Evolutionary conservation across 2,329 filamentous ascomycete species (phyloP), one percentile per base, ranked within the genome.

Genomic region (Xylariaceae sp.): DNA sequence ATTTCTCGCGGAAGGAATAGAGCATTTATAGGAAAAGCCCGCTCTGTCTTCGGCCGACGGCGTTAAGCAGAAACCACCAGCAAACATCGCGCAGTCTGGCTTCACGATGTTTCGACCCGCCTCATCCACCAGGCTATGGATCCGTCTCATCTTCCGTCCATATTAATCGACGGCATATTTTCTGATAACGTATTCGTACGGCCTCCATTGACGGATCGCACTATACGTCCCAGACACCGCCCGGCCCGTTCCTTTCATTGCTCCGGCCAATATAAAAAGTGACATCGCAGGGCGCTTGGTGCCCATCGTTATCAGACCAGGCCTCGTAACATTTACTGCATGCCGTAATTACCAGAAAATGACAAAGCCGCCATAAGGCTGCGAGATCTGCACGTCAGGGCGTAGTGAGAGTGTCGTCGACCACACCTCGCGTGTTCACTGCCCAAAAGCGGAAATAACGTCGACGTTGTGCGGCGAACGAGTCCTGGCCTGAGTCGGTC

Each of bases 371-470:
- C 10, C 41, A 45, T 45, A 15, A 45, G 41, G 41, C 13, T 45
- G 41, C 13, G 11, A 45, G 13, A 4, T n/a, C 41, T 45, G 41
- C 41, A 6, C 13, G 11, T 45, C 10, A 15, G 18, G 18, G 23
- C 23, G 8, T 5, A 30, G 23, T 5, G 23, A 30, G 23, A 1
- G 23, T 5, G 5, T 30, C 23, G 23, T 30, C 23, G 23, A 4
- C 23, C 23, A 30, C 23, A 30, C 41, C 10, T 13, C 13, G 41
- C 41, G n/a, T 53, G 10, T n/a, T 62, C 61, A 58, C 56, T 60
- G 55, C 30, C 61, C 50, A 47, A 50, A 64, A 59, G n/a, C 15
- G 61, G 61, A 58, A 60, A 62, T 47, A 53, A 7, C 48, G 8
- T 23, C 44, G 30, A 53, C 15, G 52, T 35, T 55, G 54, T 39